phyloP scores from a whole-genome alignment of 169 alveolate species.

The Cryptosporidium viatorum region DNA sequence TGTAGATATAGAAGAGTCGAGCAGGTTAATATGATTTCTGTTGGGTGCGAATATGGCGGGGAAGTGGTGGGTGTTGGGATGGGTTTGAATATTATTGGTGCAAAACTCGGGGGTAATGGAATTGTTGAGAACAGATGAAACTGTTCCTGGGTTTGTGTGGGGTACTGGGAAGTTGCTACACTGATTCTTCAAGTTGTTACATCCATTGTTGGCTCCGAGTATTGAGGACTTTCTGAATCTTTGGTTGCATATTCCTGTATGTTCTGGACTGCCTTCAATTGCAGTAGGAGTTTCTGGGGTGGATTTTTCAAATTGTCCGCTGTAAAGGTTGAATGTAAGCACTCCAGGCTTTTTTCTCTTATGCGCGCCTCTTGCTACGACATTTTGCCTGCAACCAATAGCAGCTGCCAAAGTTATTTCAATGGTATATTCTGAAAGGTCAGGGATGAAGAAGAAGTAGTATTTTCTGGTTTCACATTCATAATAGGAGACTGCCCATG shows the following conservation, averaged over 20 bases:
- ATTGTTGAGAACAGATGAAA: not conserved
- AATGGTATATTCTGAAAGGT: constrained; percentile 58
- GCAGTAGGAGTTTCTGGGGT: not conserved
- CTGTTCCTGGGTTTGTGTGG: not conserved
- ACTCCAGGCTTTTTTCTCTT: constrained; percentile 75
- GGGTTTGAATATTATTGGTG: not conserved
- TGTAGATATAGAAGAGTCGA: not conserved
- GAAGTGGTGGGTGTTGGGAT: not conserved
- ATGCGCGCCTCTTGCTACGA: constrained; percentile 73
- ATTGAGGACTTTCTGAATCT: not conserved
- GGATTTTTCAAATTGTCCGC: constrained; percentile 73
- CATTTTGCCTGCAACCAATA: constrained; percentile 75
- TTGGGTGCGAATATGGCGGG: not conserved
- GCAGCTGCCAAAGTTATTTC: constrained; percentile 74
- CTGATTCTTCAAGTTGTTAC: not conserved
- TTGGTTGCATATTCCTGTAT: not conserved
- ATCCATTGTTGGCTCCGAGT: not conserved
- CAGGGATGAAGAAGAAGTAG: constrained; percentile 73
- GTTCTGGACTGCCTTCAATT: not conserved
- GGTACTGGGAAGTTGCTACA: not conserved
- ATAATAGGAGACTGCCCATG: constrained; percentile 76
- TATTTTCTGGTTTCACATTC: constrained; percentile 73
- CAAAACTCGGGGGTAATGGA: not conserved
- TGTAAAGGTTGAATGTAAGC: constrained; percentile 51
- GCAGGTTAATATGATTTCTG: not conserved